Evolutionary conservation across 495 filamentous ascomycete species (phyloP).

Genomic region (Daldinia loculata): DNA sequence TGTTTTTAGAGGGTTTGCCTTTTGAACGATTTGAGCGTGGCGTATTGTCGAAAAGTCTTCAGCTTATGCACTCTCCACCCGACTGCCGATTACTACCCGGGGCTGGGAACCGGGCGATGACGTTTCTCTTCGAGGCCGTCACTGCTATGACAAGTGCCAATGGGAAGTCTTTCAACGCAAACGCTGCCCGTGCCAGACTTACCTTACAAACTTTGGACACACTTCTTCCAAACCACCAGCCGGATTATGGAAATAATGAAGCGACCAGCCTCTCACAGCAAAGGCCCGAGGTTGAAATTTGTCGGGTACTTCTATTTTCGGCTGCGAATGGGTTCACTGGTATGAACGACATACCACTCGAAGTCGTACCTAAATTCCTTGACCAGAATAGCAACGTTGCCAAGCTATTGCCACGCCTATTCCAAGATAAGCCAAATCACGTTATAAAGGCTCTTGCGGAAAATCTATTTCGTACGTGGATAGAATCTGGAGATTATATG

Average conservation of each 20-base stretch:
- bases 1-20: constrained; percentile 13
- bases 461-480: constrained; percentile 26
- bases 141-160: constrained; percentile 8
- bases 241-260: neutral
- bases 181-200: neutral
- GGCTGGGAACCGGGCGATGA: neutral
- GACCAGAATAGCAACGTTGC: constrained; percentile 7
- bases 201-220: constrained; percentile 9
- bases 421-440: neutral
- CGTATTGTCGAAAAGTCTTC: neutral
- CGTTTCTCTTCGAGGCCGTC: constrained; percentile 4
- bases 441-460: constrained; percentile 20
- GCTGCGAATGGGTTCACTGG: constrained; percentile 29
- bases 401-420: constrained; percentile 8
- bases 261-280: neutral
- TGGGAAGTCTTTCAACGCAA: neutral
- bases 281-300: constrained; percentile 4
- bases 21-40: constrained; percentile 20
- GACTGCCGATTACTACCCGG: neutral
- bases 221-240: neutral
- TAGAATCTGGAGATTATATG: constrained; percentile 16
- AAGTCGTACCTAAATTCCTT: constrained; percentile 3
- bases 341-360: constrained; percentile 12
- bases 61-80: neutral
- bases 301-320: constrained; percentile 22